Base-by-base conservation (phyloP, 345 rosid species). In the Salix caprea region DNA sequence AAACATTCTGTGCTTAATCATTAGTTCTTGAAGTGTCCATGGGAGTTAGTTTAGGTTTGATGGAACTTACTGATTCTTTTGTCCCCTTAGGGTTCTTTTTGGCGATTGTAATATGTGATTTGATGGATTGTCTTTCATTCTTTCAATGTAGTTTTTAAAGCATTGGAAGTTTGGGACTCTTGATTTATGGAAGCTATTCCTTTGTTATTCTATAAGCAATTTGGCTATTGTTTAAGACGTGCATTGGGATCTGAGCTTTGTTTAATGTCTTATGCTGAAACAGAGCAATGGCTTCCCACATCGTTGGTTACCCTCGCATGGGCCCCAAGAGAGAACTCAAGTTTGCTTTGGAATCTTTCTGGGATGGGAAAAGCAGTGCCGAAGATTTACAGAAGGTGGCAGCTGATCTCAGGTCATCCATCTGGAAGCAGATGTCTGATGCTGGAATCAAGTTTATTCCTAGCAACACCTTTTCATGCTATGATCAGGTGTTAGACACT, bases 321-420 rank as follows among this genome's bases (percentile, higher is more conserved):
- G 99, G 97, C 65, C 97, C 98, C 80, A 94, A 92, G 91, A 91
- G 98, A 81, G 98, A 92, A 91, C 94, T 94, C 83, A 94, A 94
- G 85, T 92, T 94, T 61, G 99, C 99, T 6, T 82, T 96, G 94
- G 99, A 96, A 69, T 92, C 98, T 21, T 96, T 96, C 89, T 96
- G 99, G 99, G 99, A 96, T 80, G 90, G 91, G 60, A 96, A 96
- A 92, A 93, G 89, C 90, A 91, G 83, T 65, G 98, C 96, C 0
- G 96, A 90, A 23, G 98, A 91, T 61, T 81, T 95, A 87, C 85
- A 90, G 70, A 91, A 89, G 85, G 99, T 95, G 65, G 83, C 99
- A 1, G 88, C 97, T 37, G 96, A 89, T 80, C 91, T 95, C 77
- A 90, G 97, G 80, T 84, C 92, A 1, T 89, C 94, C 80, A 93